phyloP scores from a whole-genome alignment of 768 basidiomycete genomes.

The Albatrellus ellisii region DNA sequence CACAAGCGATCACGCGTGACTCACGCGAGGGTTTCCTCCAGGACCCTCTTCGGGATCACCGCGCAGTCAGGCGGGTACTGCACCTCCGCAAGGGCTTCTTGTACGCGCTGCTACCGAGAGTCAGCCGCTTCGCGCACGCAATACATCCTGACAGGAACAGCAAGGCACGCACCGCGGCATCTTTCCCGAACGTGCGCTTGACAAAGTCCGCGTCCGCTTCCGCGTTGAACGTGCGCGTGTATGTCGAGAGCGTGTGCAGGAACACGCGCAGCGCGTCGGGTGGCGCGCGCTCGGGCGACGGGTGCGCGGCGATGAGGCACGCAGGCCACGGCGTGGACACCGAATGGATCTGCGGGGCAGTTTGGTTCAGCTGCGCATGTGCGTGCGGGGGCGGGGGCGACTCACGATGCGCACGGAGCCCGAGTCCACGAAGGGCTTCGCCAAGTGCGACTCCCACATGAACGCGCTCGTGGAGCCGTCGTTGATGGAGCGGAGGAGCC shows the following conservation, averaged over 20 bases:
- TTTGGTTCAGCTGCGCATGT: not conserved
- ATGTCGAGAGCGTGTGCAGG: slow-evolving; percentile 44
- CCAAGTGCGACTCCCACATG: slow-evolving; percentile 94
- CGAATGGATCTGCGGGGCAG: slow-evolving; percentile 49
- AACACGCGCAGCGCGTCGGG: slow-evolving; percentile 39
- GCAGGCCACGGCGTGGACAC: slow-evolving; percentile 95
- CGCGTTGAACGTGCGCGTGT: slow-evolving; percentile 57
- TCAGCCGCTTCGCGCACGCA: too few species aligned
- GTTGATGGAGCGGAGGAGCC: slow-evolving; percentile 79
- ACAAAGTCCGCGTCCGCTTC: slow-evolving; percentile 62
- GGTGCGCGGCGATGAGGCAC: slow-evolving; percentile 88
- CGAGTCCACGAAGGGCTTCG: slow-evolving; percentile 66
- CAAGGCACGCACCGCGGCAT: slow-evolving; percentile 48
- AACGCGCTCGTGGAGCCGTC: slow-evolving; percentile 80
- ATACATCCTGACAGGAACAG: too few species aligned
- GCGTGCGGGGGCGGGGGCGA: slow-evolving; percentile 10
- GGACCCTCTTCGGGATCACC: slow-evolving; percentile 47
- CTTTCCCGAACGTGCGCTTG: slow-evolving; percentile 62
- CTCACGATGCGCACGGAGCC: slow-evolving; percentile 78
- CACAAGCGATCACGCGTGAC: slow-evolving; percentile 12
- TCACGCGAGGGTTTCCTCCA: slow-evolving; percentile 60
- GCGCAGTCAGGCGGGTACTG: slow-evolving; percentile 57
- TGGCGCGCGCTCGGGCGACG: slow-evolving; percentile 41
- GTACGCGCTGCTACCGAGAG: too few species aligned
- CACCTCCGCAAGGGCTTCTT: slow-evolving; percentile 81